phyloP scores from a whole-genome alignment of 2,329 filamentous ascomycete genomes.

The Biscogniauxia marginata region DNA sequence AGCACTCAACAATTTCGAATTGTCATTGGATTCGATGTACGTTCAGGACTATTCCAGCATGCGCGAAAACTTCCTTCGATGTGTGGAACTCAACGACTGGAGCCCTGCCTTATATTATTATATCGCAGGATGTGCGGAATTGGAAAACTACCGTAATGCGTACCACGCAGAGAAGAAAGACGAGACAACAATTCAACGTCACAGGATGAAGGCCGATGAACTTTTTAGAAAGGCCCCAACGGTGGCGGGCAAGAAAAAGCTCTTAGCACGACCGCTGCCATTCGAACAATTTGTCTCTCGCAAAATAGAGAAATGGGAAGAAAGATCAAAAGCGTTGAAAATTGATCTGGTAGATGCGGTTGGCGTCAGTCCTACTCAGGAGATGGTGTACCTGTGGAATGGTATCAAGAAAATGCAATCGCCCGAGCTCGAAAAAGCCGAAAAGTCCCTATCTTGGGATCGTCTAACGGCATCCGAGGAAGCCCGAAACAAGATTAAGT shows the following conservation, averaged over 20 bases:
- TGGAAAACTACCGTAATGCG: slow-evolving; percentile 75
- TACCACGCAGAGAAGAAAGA: slow-evolving; percentile 38
- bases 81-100: slow-evolving; percentile 84
- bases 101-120: slow-evolving; percentile 88
- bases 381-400: slow-evolving; percentile 95
- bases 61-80: slow-evolving; percentile 70
- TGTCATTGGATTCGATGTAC: slow-evolving; percentile 75
- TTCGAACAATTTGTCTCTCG: slow-evolving; percentile 83
- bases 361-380: slow-evolving; percentile 76
- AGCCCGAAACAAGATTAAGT: slow-evolving; percentile 44
- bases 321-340: slow-evolving; percentile 64
- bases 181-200: slow-evolving; percentile 48
- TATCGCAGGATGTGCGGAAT: slow-evolving; percentile 73
- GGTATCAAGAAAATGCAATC: slow-evolving; percentile 77
- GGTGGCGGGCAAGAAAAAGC: slow-evolving; percentile 78
- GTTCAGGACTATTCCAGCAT: slow-evolving; percentile 73
- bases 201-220: slow-evolving; percentile 65
- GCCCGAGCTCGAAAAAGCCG: slow-evolving; percentile 61
- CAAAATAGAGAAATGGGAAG: slow-evolving; percentile 87
- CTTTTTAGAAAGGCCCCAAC: slow-evolving; percentile 70
- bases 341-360: slow-evolving; percentile 76
- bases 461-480: slow-evolving; percentile 54
- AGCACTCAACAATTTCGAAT: slow-evolving; percentile 82
- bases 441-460: slow-evolving; percentile 63
- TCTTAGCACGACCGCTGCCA: slow-evolving; percentile 86